Base-by-base conservation (phyloP, 257 asterid species). In the Capsicum baccatum region DNA sequence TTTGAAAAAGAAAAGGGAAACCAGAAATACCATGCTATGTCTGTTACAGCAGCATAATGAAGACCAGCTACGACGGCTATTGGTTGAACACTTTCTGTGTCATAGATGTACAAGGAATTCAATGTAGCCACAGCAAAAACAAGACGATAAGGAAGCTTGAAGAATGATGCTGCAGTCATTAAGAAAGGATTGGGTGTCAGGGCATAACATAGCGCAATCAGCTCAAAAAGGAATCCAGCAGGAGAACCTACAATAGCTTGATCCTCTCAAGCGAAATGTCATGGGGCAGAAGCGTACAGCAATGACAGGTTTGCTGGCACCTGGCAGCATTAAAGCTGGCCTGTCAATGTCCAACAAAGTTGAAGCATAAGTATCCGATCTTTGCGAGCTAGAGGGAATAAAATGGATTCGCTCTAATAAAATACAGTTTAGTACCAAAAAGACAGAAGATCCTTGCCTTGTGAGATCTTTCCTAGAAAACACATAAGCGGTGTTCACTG, bases 241-340 rank as follows among this genome's bases (percentile, higher is more conserved):
- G 33, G 12, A 74, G 84, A 64, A 71, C 78, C 21, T 95, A 95
- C 98, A 86, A 87, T 95, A 69, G 67, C 85, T 91, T 78, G 96
- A 83, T 87, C 97, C 97, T 82, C 90, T 90, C 91, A 92, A 86
- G 82, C 85, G 84, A 88, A 91, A 95, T 83, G 87, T 87, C 76
- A 87, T 7, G 59, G 98, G 98, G 91, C 99, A 97, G 91, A 97
- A 95, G 71, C 99, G 97, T 86, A 94, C 93, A n/a, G 98, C 98
- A 58, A 97, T 95, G 83, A 94, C 92, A 57, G 99, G 97, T 89
- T 91, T 97, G 93, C 94, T 97, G 35, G 99, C 97, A 85, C 98
- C 97, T 47, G 99, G 98, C 76, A 97, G 98, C 95, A 97, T 92
- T 85, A 97, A 92, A 50, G 99, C 97, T 69, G 99, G 99, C 89